Percentiles rank a stretch among this genome's conserved stretches.
Evolutionary conservation across 106 monocot species (phyloP).

Genomic region (Dendrobium chrysotoxum): DNA sequence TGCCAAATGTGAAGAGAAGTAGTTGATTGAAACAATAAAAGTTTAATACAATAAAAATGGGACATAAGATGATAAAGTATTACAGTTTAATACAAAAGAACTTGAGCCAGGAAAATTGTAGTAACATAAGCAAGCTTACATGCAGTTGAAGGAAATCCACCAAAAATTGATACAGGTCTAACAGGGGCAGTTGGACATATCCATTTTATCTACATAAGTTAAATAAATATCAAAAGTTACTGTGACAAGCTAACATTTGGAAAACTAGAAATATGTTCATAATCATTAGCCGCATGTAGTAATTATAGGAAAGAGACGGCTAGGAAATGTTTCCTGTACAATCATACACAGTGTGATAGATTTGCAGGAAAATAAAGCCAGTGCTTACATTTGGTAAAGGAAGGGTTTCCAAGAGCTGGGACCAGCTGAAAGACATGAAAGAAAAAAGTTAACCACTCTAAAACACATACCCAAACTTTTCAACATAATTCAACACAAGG

Average conservation of each 20-base stretch:
- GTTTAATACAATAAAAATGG: conserved; percentile 7
- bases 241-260: not conserved
- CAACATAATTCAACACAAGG: not conserved
- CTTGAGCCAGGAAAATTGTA: not conserved
- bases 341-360: not conserved
- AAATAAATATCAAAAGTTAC: not conserved
- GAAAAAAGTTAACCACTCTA: not conserved
- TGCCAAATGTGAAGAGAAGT: conserved; percentile 4
- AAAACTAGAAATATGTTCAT: conserved; percentile 1
- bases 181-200: conserved; percentile 97
- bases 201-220: conserved; percentile 78
- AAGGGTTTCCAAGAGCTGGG: conserved; percentile 82
- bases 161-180: conserved; percentile 76
- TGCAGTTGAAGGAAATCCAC: conserved; percentile 88
- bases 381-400: conserved; percentile 92
- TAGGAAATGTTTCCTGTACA: not conserved
- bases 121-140: conserved; percentile 44
- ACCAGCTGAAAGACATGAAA: conserved; percentile 62
- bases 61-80: not conserved
- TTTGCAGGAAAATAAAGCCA: not conserved
- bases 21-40: not conserved
- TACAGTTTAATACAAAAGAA: not conserved
- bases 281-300: not conserved
- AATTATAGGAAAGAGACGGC: not conserved
- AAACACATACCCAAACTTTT: not conserved